phyloP scores from a whole-genome alignment of 495 filamentous ascomycete genomes.

The Tuber indicum region DNA sequence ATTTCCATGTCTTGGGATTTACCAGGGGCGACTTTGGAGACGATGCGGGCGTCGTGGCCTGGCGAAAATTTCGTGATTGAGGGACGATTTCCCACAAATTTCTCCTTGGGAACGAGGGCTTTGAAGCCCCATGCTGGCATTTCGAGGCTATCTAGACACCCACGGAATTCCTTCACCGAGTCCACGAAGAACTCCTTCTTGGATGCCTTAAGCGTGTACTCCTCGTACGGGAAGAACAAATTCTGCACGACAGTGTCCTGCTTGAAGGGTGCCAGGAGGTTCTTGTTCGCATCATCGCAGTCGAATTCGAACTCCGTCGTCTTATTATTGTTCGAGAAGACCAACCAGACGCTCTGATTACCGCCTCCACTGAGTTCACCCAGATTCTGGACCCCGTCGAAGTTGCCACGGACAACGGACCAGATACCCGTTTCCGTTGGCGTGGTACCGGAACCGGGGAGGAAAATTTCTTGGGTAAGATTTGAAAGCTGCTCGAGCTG shows the following conservation, averaged over 20 bases:
- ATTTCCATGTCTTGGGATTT: slow-evolving; percentile 49
- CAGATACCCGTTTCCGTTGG: slow-evolving; percentile 62
- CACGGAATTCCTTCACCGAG: slow-evolving; percentile 48
- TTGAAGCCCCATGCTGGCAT: slow-evolving; percentile 57
- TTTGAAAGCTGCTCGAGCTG: slow-evolving; percentile 56
- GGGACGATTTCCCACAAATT: slow-evolving; percentile 52
- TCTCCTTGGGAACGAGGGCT: slow-evolving; percentile 54
- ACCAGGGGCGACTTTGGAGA: slow-evolving; percentile 48
- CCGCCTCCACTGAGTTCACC: slow-evolving; percentile 42
- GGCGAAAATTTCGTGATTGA: slow-evolving; percentile 62
- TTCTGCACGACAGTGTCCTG: slow-evolving; percentile 56
- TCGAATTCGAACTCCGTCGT: slow-evolving; percentile 57
- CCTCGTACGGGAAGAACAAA: slow-evolving; percentile 60
- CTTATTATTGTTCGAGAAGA: slow-evolving; percentile 59
- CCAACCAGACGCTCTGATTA: slow-evolving; percentile 58
- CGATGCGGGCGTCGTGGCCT: slow-evolving; percentile 57
- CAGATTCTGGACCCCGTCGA: slow-evolving; percentile 51
- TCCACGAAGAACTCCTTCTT: slow-evolving; percentile 46
- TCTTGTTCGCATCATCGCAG: slow-evolving; percentile 48
- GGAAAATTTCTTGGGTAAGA: slow-evolving; percentile 50
- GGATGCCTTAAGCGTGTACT: slow-evolving; percentile 48
- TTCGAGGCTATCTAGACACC: slow-evolving; percentile 53
- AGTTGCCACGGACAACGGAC: slow-evolving; percentile 55
- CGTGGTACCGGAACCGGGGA: slow-evolving; percentile 51
- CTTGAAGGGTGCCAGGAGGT: slow-evolving; percentile 56